Evolutionary conservation across 2,329 filamentous ascomycete species (phyloP).

Genomic region (Xenoacremonium recifei): DNA sequence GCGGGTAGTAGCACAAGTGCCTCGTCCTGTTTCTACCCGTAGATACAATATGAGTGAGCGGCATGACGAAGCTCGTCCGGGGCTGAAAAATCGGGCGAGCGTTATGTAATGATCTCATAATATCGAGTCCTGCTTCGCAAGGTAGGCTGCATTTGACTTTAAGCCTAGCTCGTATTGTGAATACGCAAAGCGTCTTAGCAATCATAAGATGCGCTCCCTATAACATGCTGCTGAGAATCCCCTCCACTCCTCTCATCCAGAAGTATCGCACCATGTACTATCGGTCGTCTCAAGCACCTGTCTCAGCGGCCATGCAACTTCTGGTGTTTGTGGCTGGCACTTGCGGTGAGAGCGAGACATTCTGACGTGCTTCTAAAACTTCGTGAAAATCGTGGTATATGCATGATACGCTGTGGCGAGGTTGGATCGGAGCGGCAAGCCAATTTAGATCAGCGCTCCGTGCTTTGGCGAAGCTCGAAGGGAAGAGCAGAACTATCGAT

Average conservation of each 20-base stretch:
- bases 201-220: no score
- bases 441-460: constrained; percentile 5
- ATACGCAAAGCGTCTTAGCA: no score
- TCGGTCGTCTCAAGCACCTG: constrained; percentile 14
- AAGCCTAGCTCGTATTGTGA: not conserved
- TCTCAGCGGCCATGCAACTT: constrained; percentile 8
- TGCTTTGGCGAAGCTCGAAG: not conserved
- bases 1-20: constrained; percentile 10
- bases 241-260: constrained; percentile 1
- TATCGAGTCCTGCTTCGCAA: not conserved
- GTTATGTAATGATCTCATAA: constrained; percentile 6
- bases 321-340: constrained; percentile 4
- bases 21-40: no score
- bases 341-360: constrained; percentile 22
- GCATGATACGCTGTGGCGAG: constrained; percentile 9
- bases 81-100: not conserved
- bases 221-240: not conserved
- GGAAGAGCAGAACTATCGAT: constrained; percentile 4
- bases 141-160: not conserved
- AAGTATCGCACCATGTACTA: constrained; percentile 3
- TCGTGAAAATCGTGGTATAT: constrained; percentile 3
- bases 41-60: no score
- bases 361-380: not conserved
- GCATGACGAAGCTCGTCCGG: not conserved
- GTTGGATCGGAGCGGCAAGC: constrained; percentile 11